Conservation (phyloP, 805 yeast genomes). For the Suhomyces kilbournensis region DNA sequence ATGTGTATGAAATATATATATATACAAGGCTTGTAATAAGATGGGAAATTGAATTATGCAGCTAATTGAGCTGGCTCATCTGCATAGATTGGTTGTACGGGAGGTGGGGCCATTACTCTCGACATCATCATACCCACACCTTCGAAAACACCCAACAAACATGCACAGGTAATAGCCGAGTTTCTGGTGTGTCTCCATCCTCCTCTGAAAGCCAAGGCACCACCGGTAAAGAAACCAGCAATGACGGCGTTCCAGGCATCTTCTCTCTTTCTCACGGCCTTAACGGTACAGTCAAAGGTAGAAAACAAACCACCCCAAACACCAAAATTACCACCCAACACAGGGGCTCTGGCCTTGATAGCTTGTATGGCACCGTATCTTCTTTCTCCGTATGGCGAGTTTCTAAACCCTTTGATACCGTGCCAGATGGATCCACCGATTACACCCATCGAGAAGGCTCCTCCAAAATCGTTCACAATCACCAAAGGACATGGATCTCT, state of each 20-base stretch:
- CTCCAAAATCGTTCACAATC: conserved; percentile 95
- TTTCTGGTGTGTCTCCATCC: conserved; percentile 97
- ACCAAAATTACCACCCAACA: conserved; percentile 98
- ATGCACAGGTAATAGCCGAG: conserved; percentile 96
- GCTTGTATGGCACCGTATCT: conserved; percentile 85
- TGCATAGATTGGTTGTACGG: conserved; percentile 45
- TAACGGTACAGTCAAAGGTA: conserved; percentile 91
- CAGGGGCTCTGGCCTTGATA: conserved; percentile 95
- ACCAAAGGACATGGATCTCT: conserved; percentile 99
- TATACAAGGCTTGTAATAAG: not conserved
- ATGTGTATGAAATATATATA: not conserved
- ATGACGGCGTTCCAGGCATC: conserved; percentile 98
- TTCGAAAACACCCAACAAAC: conserved; percentile 93
- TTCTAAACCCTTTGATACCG: conserved; percentile 97
- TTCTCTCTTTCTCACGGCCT: conserved; percentile 94
- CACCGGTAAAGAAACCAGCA: conserved; percentile 98
- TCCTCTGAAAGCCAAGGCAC: conserved; percentile 96
- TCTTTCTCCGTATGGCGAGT: conserved; percentile 96
- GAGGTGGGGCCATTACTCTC: conserved; percentile 79
- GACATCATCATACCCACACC: conserved; percentile 98
- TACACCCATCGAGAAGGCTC: conserved; percentile 98
- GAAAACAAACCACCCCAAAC: conserved; percentile 99
- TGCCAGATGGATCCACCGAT: conserved; percentile 99
- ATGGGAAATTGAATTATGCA: conserved; percentile 20
- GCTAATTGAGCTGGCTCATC: conserved; percentile 38